A percentile compares a stretch with the other conserved stretches of the same genome.
Evolutionary conservation across 305 asterid genomes (phyloP).

Genomic region (Fraxinus xanthoxyloides): DNA sequence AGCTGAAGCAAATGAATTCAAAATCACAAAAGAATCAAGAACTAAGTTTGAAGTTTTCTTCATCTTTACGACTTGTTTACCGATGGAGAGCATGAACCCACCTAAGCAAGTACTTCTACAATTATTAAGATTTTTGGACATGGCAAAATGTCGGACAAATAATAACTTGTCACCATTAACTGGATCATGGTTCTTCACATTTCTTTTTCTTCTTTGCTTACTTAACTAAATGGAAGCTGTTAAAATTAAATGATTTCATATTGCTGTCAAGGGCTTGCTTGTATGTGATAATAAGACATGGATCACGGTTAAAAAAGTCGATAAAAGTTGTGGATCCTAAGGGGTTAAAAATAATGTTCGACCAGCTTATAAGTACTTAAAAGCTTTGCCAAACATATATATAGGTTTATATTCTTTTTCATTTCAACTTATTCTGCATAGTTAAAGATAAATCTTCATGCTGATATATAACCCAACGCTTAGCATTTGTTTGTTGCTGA

Average conservation of each 20-base stretch:
- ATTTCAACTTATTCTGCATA: neutral
- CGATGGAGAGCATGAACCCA: neutral
- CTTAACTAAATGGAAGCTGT: neutral
- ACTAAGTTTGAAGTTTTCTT: neutral
- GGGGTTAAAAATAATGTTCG: neutral
- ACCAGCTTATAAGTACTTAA: neutral
- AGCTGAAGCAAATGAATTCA: neutral
- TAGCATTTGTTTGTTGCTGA: conserved; percentile 6
- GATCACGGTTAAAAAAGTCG: neutral
- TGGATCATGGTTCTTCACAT: neutral
- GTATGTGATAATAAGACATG: neutral
- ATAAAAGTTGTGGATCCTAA: neutral
- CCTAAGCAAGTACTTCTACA: neutral
- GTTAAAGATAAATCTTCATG: neutral
- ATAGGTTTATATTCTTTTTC: neutral
- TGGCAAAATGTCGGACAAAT: neutral
- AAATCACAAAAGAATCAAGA: neutral
- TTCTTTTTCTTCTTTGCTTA: neutral
- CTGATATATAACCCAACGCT: neutral
- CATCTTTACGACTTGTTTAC: neutral
- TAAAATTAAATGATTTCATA: neutral
- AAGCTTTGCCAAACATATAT: neutral
- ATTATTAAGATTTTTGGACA: neutral
- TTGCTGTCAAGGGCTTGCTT: neutral
- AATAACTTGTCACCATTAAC: neutral